Evolutionary conservation across 2,329 filamentous ascomycete species (phyloP), one percentile per base, ranked within the genome.

Genomic region (Neofusicoccum ribis): DNA sequence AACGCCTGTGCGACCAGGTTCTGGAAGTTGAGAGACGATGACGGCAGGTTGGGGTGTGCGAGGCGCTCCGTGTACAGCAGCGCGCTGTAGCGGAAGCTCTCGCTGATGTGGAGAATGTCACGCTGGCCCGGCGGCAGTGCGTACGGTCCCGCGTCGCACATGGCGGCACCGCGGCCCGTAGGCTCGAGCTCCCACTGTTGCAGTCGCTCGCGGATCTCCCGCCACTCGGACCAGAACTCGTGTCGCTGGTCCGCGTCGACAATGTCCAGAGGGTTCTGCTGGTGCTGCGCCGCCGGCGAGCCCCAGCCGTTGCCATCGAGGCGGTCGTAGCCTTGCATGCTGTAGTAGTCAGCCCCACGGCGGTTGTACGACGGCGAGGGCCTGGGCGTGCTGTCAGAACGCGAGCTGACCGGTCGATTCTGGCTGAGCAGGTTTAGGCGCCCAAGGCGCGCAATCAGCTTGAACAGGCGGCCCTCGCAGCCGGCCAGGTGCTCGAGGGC

Each of bases 61-160:
- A 97, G 86, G 4, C 93, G 90, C 80, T 96, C 92, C 9, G 91
- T 93, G 80, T 97, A 97, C 11, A 97, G 85, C 39, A 97, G 84
- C 0, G 93, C 93, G 0, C 93, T 89, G 76, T 95, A 93, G 17
- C 93, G 91, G 83, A 97, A 97, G 11, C 91, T 91, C 76, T 97
- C 92, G 20, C 91, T 96, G 59, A 97, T 89, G 71, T 93, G 91
- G 39, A 88, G 85, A 11, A 97, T 83, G 68, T 96, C 92, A 23
- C 88, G 79, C 74, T 95, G 90, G 7, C 84, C 83, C 9, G 85
- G 80, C 0, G 74, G 73, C 64, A 76, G 71, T 7, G 69, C 66
- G 12, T 64, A 68, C 9, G 72, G 65, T 43, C 70, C 71, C 23
- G 68, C 70, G 20, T 46, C 47, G 58, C 59, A 62, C 47, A 54